Percentiles rank a stretch among this genome's conserved stretches.
Conservation (phyloP, 176 grass and related monocot genomes). For the Hsuehochloa calcarea region DNA sequence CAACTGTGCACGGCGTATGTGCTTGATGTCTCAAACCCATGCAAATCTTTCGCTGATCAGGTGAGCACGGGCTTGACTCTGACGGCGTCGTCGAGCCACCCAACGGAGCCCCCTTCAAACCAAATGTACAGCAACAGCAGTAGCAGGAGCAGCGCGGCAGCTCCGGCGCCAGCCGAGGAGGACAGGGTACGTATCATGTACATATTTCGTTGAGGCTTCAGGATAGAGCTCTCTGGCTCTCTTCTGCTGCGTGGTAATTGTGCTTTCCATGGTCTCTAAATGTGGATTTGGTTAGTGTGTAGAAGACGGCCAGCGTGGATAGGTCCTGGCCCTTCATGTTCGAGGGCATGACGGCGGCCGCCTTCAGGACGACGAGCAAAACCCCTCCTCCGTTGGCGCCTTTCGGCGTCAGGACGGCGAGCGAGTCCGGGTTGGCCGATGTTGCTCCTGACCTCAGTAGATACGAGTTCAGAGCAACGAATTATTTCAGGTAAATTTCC, state of each 20-base stretch:
- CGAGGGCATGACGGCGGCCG: slow-evolving; percentile 34
- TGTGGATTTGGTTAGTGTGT: slow-evolving; percentile 44
- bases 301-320: slow-evolving; percentile 54
- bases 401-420: slow-evolving; percentile 15
- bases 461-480: slow-evolving; percentile 41
- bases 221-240: background rate
- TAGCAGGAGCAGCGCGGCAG: slow-evolving; percentile 34
- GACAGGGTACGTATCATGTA: slow-evolving; percentile 45
- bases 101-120: slow-evolving; percentile 88
- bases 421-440: slow-evolving; percentile 21
- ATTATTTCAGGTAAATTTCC: slow-evolving; percentile 40
- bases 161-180: slow-evolving; percentile 32
- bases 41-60: slow-evolving; percentile 10
- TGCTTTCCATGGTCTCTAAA: slow-evolving; percentile 23
- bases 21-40: background rate
- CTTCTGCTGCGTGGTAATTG: no score
- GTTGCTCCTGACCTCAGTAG: slow-evolving; percentile 30
- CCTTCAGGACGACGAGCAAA: slow-evolving; percentile 41
- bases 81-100: slow-evolving; percentile 48
- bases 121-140: slow-evolving; percentile 56
- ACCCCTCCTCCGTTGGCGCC: slow-evolving; percentile 16
- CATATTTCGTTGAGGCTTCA: background rate
- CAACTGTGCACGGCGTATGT: background rate
- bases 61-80: slow-evolving; percentile 60
- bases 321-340: slow-evolving; percentile 64